Evolutionary conservation across 176 grass and related monocot genomes (phyloP).

Genomic region (Elymus sibiricus): DNA sequence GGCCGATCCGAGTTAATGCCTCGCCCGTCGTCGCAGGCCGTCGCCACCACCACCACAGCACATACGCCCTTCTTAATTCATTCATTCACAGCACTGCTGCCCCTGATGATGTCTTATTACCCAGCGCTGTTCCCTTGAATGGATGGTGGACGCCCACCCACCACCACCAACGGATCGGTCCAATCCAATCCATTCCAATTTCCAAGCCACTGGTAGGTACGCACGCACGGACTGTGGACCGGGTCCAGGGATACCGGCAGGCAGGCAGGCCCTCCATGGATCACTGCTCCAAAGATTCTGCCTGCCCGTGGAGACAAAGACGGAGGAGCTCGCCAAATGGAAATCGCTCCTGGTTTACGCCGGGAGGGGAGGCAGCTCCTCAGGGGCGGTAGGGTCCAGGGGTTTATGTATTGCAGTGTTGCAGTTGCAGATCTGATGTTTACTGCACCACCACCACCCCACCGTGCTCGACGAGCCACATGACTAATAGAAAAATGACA

Average conservation of each 20-base stretch:
- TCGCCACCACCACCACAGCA: not conserved
- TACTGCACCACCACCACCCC: not conserved
- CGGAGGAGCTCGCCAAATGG: not conserved
- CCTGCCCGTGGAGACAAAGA: slow-evolving; percentile 28
- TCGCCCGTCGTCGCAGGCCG: slow-evolving; percentile 4
- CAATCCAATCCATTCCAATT: slow-evolving; percentile 4
- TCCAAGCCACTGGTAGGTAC: not conserved
- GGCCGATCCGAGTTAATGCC: slow-evolving; percentile 24
- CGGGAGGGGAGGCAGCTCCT: slow-evolving; percentile 10
- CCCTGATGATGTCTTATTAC: slow-evolving; percentile 16
- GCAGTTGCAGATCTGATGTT: slow-evolving; percentile 20
- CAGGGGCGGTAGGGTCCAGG: slow-evolving; percentile 27
- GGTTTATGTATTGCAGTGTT: slow-evolving; percentile 14
- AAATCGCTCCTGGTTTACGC: slow-evolving; percentile 12
- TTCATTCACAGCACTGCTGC: slow-evolving; percentile 17
- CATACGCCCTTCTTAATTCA: not conserved
- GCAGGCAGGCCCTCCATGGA: not conserved
- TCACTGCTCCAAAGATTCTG: slow-evolving; percentile 33
- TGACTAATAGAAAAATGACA: not conserved
- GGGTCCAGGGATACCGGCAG: not conserved
- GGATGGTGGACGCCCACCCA: slow-evolving; percentile 25
- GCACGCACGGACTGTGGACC: not conserved
- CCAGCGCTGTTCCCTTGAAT: not conserved
- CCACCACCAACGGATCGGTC: not conserved
- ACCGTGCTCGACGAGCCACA: not conserved